Evolutionary conservation across 306 rosid genomes (phyloP), one percentile per base, ranked within the genome.

Genomic region (Coriaria nepalensis): DNA sequence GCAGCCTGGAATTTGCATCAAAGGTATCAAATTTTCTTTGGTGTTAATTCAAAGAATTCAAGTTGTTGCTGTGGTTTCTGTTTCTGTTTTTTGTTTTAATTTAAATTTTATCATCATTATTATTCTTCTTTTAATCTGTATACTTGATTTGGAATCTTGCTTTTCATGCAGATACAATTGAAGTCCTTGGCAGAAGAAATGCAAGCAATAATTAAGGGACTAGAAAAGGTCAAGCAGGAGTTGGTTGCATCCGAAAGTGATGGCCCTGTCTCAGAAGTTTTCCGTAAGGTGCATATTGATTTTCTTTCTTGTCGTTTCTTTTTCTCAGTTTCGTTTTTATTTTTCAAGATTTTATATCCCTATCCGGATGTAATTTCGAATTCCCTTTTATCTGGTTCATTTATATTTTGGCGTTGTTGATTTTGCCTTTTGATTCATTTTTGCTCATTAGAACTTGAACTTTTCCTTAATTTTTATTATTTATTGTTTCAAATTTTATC

Each of bases 101-200:
- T 20, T 20, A 3, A 20, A 20, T 20, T 20, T 20, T 20, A 20
- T 20, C 2, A 20, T 20, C 29, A 20, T 20, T 1, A 57, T 37
- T 29, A 44, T 43, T 35, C 37, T 47, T 58, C 15, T 49, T 13
- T 35, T 36, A 12, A 47, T 29, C 37, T 47, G 14, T 44, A 50
- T 41, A 13, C 36, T 61, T 68, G 44, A 49, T 45, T 47, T 49
- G 55, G 56, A 52, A 45, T 51, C 57, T 15, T 35, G 15, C 49
- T 57, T 68, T 51, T 49, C 60, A 64, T 77, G 62, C 81, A 92
- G 98, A 86, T 92, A 72, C 98, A 85, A 92, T 76, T 92, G 78
- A 92, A 92, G 72, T 76, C 96, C 57, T 79, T 92, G 71, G 96
- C 98, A 40, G 96, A 92, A 78, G 98, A 92, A 77, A 92, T 92